Evolutionary conservation across 2,329 filamentous ascomycete genomes (phyloP).

Genomic region (Apiospora malaysiana): DNA sequence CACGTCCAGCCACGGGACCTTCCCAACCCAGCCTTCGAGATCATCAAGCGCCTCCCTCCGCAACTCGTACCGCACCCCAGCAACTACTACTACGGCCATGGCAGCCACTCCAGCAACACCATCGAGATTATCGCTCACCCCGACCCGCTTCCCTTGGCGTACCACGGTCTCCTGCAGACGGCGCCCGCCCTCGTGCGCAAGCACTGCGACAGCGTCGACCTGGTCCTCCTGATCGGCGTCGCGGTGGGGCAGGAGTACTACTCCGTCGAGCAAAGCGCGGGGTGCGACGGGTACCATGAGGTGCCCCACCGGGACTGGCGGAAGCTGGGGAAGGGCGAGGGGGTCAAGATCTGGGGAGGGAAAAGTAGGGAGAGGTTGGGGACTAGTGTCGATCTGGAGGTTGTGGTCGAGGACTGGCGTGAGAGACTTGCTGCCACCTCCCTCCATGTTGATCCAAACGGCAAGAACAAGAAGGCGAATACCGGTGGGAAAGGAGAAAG

Average conservation of each 20-base stretch:
- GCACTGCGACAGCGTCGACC: neutral
- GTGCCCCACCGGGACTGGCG: neutral
- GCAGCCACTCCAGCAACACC: neutral
- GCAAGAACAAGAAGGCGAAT: neutral
- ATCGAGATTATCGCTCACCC: neutral
- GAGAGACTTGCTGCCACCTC: neutral
- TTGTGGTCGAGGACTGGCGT: neutral
- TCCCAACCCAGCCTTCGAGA: neutral
- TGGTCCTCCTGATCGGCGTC: conserved; percentile 1
- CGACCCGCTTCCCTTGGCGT: neutral
- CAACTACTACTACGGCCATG: neutral
- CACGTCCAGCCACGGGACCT: conserved; percentile 4
- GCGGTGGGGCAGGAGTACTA: neutral
- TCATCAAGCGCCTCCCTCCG: neutral
- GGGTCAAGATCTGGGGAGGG: neutral
- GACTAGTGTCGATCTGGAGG: neutral
- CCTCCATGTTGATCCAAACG: neutral
- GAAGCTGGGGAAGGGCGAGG: neutral
- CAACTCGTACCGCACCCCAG: neutral
- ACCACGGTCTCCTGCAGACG: neutral
- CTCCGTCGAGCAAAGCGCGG: neutral
- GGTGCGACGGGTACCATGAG: neutral
- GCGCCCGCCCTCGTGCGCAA: neutral
- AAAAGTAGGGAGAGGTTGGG: neutral
- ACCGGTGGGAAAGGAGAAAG: neutral